Percentiles rank a stretch among this genome's conserved stretches.
Conservation (phyloP, 495 filamentous ascomycete species). For the Cercophora sp. region DNA sequence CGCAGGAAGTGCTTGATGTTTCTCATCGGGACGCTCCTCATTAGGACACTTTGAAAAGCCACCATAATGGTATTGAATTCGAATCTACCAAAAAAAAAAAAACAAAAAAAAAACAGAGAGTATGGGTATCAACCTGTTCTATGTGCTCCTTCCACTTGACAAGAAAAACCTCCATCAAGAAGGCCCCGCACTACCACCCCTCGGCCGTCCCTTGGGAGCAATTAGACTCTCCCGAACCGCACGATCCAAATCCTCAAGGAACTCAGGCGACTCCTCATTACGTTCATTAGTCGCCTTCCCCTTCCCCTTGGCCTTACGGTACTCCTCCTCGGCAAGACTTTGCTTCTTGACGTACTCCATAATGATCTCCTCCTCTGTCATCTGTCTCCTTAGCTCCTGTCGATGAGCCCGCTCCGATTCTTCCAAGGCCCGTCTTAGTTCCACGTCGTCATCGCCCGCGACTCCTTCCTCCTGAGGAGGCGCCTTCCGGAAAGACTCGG, state of each 20-base stretch:
- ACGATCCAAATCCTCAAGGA: conserved; percentile 43
- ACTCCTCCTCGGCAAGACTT: conserved; percentile 64
- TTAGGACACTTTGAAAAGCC: too few relatives aligned
- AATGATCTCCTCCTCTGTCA: conserved; percentile 67
- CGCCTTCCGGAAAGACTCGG: too few relatives aligned
- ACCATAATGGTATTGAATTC: too few relatives aligned
- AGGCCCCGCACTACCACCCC: conserved; percentile 6
- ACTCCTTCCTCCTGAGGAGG: too few relatives aligned
- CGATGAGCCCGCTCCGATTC: conserved; percentile 42
- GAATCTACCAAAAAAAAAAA: too few relatives aligned
- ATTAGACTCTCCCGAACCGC: conserved; percentile 48
- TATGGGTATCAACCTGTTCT: conserved; percentile 3
- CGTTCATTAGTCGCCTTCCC: conserved; percentile 4
- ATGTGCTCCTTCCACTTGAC: neutral
- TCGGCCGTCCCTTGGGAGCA: conserved; percentile 13
- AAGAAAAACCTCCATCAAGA: neutral
- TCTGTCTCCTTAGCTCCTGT: conserved; percentile 38
- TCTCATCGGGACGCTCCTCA: too few relatives aligned
- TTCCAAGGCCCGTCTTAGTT: conserved; percentile 41
- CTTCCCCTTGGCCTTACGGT: conserved; percentile 29
- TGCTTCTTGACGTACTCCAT: conserved; percentile 76
- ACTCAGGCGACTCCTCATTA: conserved; percentile 24
- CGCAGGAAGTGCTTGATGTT: too few relatives aligned
- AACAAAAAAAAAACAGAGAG: too few relatives aligned
- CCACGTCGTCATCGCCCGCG: conserved; percentile 39